Evolutionary conservation across 2,329 filamentous ascomycete genomes (phyloP), one percentile per base, ranked within the genome.

Genomic region (Epichloe gansuensis): DNA sequence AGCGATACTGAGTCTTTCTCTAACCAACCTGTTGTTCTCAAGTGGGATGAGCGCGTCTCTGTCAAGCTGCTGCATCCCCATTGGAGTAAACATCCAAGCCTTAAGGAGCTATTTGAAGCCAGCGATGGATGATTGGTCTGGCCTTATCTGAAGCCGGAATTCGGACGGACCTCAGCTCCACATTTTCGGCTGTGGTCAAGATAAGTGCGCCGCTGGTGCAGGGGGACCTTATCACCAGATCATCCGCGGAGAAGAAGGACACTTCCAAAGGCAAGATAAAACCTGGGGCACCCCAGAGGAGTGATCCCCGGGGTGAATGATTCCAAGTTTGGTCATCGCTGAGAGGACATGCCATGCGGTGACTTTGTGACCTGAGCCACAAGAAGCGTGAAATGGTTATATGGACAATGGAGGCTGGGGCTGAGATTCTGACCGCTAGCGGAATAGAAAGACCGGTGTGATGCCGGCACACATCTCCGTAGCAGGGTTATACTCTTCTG

Each of bases 241-340:
- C 21, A 39, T 17, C 49, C 52, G 52, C 52, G 52, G 52, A 53
- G 44, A 53, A 53, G 44, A 53, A 53, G 44, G 17, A 21, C n/a
- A 12, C 27, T 46, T 34, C 23, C 27, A 43, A 27, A 39, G 35
- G 27, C 25, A 23, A 52, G 44, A 48, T 51, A 2, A 48, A 27
- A 36, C 4, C 39, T 31, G 45, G 17, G 31, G 35, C 11, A 31
- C 2, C 25, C 6, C 15, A 21, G 27, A 25, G 8, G 34, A 45
- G 21, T 5, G 17, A 12, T 43, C 17, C 41, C 9, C 4, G 36
- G 15, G 5, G 15, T 12, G 36, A 12, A 38, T 38, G 36, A 12
- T n/a, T 38, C 36, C 17, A n/a, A n/a, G 13, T 5, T 38, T 12
- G 36, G 12, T 8, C 27, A 31, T 31, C 27, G 8, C 27, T 31